Conservation (phyloP, 371 early-diverging fungal genomes). For the Mucor racemosus region DNA sequence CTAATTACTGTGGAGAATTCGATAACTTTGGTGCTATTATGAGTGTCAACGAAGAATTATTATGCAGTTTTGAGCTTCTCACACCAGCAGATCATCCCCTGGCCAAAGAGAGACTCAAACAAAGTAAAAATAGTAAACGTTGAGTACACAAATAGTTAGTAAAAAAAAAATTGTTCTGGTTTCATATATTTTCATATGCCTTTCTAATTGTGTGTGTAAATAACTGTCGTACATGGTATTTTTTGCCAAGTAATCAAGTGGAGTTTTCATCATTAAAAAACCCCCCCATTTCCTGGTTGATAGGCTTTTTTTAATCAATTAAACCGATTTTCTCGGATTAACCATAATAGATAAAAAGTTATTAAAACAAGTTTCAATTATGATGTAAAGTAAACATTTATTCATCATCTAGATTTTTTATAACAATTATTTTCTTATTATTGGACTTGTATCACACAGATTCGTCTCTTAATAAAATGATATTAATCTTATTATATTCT, state of each 20-base stretch:
- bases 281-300: neutral
- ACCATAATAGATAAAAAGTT: neutral
- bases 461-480: neutral
- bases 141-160: conserved; percentile 3
- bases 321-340: neutral
- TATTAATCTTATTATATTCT: neutral
- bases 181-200: neutral
- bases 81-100: conserved; percentile 52
- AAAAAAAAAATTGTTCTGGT: neutral
- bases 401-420: neutral
- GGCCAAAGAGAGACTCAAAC: conserved; percentile 32
- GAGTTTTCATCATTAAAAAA: neutral
- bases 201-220: neutral
- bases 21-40: conserved; percentile 97
- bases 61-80: conserved; percentile 85
- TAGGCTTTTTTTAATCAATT: neutral
- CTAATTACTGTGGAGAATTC: conserved; percentile 99
- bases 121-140: conserved; percentile 20
- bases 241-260: conserved; percentile 1
- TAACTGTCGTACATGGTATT: neutral
- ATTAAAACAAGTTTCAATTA: neutral
- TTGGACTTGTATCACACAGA: neutral
- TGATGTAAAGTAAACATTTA: neutral
- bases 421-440: neutral
- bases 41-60: conserved; percentile 92